phyloP scores from a whole-genome alignment of 2,329 filamentous ascomycete species.

The Ceratocystis cacaofunesta region DNA sequence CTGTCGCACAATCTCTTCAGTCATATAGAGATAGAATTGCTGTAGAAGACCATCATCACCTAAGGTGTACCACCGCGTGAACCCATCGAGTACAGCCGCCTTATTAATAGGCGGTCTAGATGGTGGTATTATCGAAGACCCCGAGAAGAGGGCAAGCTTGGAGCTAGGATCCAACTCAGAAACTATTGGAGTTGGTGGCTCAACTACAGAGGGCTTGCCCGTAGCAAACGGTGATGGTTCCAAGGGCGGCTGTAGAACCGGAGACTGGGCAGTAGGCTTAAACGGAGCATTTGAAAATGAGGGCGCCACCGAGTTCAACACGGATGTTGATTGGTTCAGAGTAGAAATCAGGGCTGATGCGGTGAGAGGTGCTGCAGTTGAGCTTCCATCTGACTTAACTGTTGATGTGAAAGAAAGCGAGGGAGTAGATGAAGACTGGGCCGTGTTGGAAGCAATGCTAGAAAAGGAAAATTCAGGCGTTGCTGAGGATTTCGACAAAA shows the following conservation, averaged over 20 bases:
- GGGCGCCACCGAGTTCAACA: background rate
- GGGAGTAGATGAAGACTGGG: background rate
- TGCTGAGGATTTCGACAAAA: background rate
- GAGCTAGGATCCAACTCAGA: slow-evolving; percentile 2
- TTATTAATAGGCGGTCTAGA: slow-evolving; percentile 6
- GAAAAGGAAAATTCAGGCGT: background rate
- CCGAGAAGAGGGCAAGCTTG: slow-evolving; percentile 13
- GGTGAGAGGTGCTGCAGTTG: background rate
- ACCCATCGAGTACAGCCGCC: slow-evolving; percentile 28
- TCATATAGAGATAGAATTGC: slow-evolving; percentile 32
- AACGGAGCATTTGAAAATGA: background rate
- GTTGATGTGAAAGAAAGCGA: slow-evolving; percentile 5
- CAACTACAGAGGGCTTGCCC: background rate
- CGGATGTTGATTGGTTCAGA: background rate
- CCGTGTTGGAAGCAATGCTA: too few species aligned
- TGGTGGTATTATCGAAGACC: background rate
- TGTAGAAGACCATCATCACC: slow-evolving; percentile 40
- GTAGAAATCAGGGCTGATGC: background rate
- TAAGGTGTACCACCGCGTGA: slow-evolving; percentile 39
- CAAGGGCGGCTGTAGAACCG: background rate
- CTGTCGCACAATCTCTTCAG: slow-evolving; percentile 31
- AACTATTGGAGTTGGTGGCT: background rate
- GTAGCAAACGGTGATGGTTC: background rate
- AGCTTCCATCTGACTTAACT: background rate
- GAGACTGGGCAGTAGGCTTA: background rate